Percentiles rank a stretch among this genome's conserved stretches.
Evolutionary conservation across 495 filamentous ascomycete species (phyloP).

Genomic region (Aspergillus nanangensis): DNA sequence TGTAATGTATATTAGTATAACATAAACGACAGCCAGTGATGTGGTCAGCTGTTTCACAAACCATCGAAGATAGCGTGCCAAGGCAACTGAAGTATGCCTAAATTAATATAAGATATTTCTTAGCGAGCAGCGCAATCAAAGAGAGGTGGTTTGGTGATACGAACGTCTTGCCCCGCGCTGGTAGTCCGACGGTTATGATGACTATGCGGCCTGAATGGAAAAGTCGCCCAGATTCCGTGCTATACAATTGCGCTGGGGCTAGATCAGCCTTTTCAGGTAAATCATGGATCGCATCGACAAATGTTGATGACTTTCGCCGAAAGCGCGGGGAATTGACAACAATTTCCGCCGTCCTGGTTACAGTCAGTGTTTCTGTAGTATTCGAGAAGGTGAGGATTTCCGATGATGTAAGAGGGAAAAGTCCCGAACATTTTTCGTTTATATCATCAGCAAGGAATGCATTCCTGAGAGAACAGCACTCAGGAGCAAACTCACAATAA

Average conservation of each 20-base stretch:
- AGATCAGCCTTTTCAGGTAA: constrained; percentile 76
- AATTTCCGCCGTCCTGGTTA: constrained; percentile 71
- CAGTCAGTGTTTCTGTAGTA: constrained; percentile 7
- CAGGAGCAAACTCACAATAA: constrained; percentile 58
- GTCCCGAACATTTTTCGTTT: too few relatives aligned
- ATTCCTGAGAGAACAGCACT: too few relatives aligned
- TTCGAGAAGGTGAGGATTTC: background rate
- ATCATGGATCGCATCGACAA: constrained; percentile 97
- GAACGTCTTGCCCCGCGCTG: constrained; percentile 94
- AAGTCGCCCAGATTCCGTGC: constrained; percentile 91
- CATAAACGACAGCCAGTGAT: background rate
- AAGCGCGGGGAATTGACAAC: constrained; percentile 79
- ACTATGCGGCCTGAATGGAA: constrained; percentile 97
- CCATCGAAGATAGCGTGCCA: constrained; percentile 94
- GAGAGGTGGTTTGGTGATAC: constrained; percentile 22
- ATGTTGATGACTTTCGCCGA: constrained; percentile 86
- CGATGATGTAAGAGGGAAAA: too few relatives aligned
- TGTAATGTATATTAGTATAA: constrained; percentile 31
- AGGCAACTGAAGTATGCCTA: constrained; percentile 90
- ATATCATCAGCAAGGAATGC: too few relatives aligned
- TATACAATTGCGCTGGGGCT: constrained; percentile 96
- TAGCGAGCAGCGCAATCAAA: background rate
- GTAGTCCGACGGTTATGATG: constrained; percentile 93
- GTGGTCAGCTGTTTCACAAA: constrained; percentile 32
- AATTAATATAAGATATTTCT: constrained; percentile 9